Percentiles rank a stretch among this genome's conserved stretches.
phyloP scores from a whole-genome alignment of 768 basidiomycete species.

The Phanerochaete sordida region DNA sequence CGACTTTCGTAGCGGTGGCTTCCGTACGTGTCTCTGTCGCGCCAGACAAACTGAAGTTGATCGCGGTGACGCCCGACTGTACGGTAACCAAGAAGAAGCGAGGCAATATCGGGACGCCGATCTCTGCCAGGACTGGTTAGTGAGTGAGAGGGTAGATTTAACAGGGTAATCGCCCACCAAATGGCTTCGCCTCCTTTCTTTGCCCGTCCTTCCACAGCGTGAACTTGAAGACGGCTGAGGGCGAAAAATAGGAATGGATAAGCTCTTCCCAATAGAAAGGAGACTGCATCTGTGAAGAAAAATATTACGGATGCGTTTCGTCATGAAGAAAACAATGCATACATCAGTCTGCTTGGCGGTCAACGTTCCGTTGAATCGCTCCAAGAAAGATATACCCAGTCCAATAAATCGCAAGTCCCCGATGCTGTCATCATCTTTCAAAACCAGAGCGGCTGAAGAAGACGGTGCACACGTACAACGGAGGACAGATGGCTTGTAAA shows the following conservation, averaged over 20 bases:
- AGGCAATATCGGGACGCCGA: conserved; percentile 74
- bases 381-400: neutral
- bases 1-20: conserved; percentile 43
- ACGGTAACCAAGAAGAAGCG: conserved; percentile 84
- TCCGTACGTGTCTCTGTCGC: conserved; percentile 59
- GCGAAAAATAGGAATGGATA: conserved; percentile 67
- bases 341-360: too few relatives aligned
- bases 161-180: conserved; percentile 49
- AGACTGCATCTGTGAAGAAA: neutral
- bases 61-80: conserved; percentile 81
- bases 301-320: too few relatives aligned
- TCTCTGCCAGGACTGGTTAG: conserved; percentile 44
- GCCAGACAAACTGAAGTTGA: conserved; percentile 76
- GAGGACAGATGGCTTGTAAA: neutral
- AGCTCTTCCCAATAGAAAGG: conserved; percentile 60
- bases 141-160: neutral
- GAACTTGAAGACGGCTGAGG: conserved; percentile 69
- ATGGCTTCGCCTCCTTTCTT: conserved; percentile 75
- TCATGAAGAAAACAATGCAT: too few relatives aligned
- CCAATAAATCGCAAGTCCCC: neutral
- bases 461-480: neutral
- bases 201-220: conserved; percentile 88
- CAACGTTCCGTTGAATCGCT: neutral
- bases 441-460: neutral
- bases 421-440: neutral